Base-by-base conservation (phyloP, 1,284 basidiomycete species). In the Wallemia mellicola region DNA sequence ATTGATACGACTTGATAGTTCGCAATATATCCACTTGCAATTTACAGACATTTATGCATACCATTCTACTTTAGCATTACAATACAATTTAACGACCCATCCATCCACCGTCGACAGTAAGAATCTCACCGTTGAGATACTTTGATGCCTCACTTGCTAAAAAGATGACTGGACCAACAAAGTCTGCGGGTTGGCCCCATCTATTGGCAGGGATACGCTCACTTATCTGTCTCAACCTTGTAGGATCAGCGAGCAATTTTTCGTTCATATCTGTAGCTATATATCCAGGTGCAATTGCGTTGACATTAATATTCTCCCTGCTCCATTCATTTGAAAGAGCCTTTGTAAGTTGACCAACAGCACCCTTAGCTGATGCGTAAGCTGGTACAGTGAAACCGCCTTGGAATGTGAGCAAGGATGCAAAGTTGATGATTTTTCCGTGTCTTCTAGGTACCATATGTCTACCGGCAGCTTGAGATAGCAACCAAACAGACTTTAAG, bases 211-310 rank as follows among this genome's bases (percentile, higher is more conserved):
- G 87, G 64, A 91, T 92, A 60, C 88, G 79, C 68, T 92, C 88
- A 61, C 84, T 80, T 67, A 95, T 92, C 71, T 95, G 89, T 59
- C 80, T 79, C 61, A 81, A 74, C 59, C 86, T 79, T 54, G 73
- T 75, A 33, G 82, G 79, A 70, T 89, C 81, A 58, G 75, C 73
- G 55, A 88, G 75, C 55, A 89, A 74, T 64, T 77, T 78, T 66
- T 82, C 80, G 70, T 87, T 89, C 79, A 86, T 86, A 67, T 91
- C 86, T 30, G 88, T 91, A n/a, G 78, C 77, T 65, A 92, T 82
- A 71, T 94, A 91, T 24, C 88, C 88, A 25, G 88, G 88, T 58
- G 83, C 83, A 64, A 95, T 87, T 24, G 68, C 83, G 68, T 91
- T 89, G 58, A 92, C 86, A 68, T 88, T 83, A 61, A 94, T 79